phyloP scores from a whole-genome alignment of 2,329 filamentous ascomycete genomes.

The Harringtonia aguacate region DNA sequence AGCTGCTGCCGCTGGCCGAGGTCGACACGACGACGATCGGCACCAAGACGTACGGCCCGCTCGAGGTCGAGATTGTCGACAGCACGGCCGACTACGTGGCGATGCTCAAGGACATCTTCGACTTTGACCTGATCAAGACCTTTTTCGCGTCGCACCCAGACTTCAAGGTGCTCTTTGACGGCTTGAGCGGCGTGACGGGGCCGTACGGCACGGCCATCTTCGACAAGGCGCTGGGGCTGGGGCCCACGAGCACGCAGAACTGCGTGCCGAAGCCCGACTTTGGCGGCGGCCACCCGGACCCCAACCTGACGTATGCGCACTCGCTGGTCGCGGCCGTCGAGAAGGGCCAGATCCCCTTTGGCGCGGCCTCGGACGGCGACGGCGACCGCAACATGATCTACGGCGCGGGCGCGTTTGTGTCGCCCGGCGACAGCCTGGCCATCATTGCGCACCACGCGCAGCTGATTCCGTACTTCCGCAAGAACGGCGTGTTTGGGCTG shows the following conservation, averaged over 20 bases:
- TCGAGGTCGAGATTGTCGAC: slow-evolving; percentile 94
- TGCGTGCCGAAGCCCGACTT: slow-evolving; percentile 90
- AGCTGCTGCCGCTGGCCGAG: slow-evolving; percentile 70
- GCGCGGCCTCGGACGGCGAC: slow-evolving; percentile 91
- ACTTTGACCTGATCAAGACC: slow-evolving; percentile 89
- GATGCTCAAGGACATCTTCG: slow-evolving; percentile 98
- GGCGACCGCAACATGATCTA: slow-evolving; percentile 99
- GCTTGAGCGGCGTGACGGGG: slow-evolving; percentile 86
- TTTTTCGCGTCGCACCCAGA: slow-evolving; percentile 81
- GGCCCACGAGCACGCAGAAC: slow-evolving; percentile 67
- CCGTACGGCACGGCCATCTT: slow-evolving; percentile 94
- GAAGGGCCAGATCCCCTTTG: slow-evolving; percentile 84
- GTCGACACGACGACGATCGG: slow-evolving; percentile 78
- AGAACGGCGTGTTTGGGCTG: slow-evolving; percentile 89
- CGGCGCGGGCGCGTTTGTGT: slow-evolving; percentile 91
- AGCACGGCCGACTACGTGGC: slow-evolving; percentile 83
- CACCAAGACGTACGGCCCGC: slow-evolving; percentile 67
- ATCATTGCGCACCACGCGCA: slow-evolving; percentile 97
- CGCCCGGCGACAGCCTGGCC: slow-evolving; percentile 90
- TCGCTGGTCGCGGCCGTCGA: slow-evolving; percentile 91
- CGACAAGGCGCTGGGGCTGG: slow-evolving; percentile 80
- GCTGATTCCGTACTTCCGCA: slow-evolving; percentile 96
- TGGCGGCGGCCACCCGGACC: slow-evolving; percentile 92
- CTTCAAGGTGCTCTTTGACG: slow-evolving; percentile 97
- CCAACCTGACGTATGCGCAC: slow-evolving; percentile 94